Evolutionary conservation across 768 basidiomycete genomes (phyloP).

Genomic region (Pleurotus tuoliensis): DNA sequence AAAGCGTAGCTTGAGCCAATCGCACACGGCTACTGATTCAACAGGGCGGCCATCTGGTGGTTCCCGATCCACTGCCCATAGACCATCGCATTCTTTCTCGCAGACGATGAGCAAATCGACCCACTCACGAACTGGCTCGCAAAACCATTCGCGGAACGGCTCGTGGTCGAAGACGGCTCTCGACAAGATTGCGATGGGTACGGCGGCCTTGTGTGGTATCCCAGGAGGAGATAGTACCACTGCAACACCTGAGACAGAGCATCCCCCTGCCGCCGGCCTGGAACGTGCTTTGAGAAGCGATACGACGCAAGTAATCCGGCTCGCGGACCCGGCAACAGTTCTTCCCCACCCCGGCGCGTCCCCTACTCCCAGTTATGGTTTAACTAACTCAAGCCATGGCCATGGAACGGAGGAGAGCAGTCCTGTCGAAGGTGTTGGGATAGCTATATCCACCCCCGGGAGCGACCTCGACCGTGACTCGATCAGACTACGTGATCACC

Average conservation of each 20-base stretch:
- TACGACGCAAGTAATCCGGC: constrained; percentile 37
- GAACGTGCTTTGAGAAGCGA: constrained; percentile 37
- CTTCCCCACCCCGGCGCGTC: constrained; percentile 10
- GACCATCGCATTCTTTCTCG: constrained; percentile 32
- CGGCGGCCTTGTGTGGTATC: constrained; percentile 23
- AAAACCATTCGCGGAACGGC: constrained; percentile 36
- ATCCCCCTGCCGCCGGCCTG: constrained; percentile 18
- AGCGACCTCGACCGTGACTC: constrained; percentile 24
- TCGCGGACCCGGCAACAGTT: constrained; percentile 38
- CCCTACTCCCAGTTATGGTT: constrained; percentile 18
- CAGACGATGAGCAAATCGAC: constrained; percentile 32
- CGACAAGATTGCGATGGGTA: constrained; percentile 32
- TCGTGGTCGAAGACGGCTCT: constrained; percentile 41
- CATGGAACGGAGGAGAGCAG: neutral
- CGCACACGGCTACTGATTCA: constrained; percentile 7
- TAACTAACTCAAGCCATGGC: neutral
- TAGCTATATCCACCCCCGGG: constrained; percentile 32
- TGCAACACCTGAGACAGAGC: constrained; percentile 9
- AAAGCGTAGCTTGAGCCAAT: constrained; percentile 13
- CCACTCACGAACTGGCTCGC: constrained; percentile 20
- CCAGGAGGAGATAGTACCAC: constrained; percentile 8
- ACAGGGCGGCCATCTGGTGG: neutral
- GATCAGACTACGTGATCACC: constrained; percentile 38
- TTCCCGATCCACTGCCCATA: constrained; percentile 21
- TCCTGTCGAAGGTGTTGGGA: constrained; percentile 23